phyloP scores from a whole-genome alignment of 305 asterid genomes.

The Ilex paraguariensis region DNA sequence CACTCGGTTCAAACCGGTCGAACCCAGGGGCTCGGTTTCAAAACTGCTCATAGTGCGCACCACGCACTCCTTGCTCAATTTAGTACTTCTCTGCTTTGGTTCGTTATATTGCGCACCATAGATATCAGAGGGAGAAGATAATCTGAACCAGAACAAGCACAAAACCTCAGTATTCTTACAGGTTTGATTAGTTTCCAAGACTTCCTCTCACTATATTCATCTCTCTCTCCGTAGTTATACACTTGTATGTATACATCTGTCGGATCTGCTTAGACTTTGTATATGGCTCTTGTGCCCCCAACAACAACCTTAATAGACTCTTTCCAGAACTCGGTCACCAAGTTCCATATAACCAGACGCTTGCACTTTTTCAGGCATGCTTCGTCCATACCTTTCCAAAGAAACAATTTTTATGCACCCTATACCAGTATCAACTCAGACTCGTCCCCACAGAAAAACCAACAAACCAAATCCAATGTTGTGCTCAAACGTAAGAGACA shows the following conservation, averaged over 20 bases:
- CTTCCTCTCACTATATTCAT: not conserved
- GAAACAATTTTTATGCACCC: conserved; percentile 21
- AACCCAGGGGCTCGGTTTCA: no score
- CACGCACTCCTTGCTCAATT: no score
- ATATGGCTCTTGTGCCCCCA: conserved; percentile 52
- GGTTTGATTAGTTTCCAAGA: no score
- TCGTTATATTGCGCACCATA: no score
- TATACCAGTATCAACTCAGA: conserved; percentile 17
- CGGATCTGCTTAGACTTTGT: conserved; percentile 21
- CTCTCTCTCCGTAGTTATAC: not conserved
- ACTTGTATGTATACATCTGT: not conserved
- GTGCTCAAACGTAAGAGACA: conserved; percentile 22
- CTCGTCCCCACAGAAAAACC: conserved; percentile 24
- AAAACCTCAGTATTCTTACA: no score
- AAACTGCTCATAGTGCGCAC: no score
- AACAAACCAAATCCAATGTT: conserved; percentile 39
- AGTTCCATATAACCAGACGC: conserved; percentile 33
- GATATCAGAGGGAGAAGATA: no score
- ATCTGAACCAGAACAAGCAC: no score
- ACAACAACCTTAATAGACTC: conserved; percentile 40
- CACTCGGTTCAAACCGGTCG: no score
- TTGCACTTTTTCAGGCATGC: conserved; percentile 42
- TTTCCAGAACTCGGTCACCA: conserved; percentile 50
- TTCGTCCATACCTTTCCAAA: conserved; percentile 39
- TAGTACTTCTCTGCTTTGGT: no score